Conservation (phyloP, 208 protist species). For the Crithidia sp. region DNA sequence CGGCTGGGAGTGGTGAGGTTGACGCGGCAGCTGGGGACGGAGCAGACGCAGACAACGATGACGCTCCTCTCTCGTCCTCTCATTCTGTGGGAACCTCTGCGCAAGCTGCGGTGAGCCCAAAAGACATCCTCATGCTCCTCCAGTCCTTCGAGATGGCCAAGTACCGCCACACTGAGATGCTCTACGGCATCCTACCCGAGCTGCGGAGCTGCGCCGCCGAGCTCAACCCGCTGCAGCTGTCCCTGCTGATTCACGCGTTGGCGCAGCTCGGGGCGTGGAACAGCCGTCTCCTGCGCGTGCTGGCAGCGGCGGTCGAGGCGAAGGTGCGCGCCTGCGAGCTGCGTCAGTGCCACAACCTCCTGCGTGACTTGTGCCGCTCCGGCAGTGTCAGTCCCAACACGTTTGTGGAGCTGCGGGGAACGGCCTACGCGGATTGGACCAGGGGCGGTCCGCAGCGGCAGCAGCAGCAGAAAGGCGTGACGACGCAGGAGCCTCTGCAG, state of each 20-base stretch:
- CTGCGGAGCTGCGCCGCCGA: slow-evolving; percentile 41
- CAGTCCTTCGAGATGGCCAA: slow-evolving; percentile 67
- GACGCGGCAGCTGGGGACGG: neutral
- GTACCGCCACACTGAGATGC: slow-evolving; percentile 45
- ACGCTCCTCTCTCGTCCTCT: no score
- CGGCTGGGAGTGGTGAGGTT: neutral
- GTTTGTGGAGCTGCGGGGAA: slow-evolving; percentile 35
- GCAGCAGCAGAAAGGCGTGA: slow-evolving; percentile 1
- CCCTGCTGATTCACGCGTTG: slow-evolving; percentile 68
- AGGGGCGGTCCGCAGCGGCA: slow-evolving; percentile 3
- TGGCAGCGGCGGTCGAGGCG: slow-evolving; percentile 38
- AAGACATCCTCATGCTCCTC: slow-evolving; percentile 82
- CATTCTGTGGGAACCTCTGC: no score
- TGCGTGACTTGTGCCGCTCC: slow-evolving; percentile 67
- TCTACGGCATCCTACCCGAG: slow-evolving; percentile 67
- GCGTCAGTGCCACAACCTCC: slow-evolving; percentile 65
- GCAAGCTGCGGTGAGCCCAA: slow-evolving; percentile 34
- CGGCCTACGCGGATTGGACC: slow-evolving; percentile 11
- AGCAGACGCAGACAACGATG: neutral
- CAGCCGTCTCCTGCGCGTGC: slow-evolving; percentile 55
- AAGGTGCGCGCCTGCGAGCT: slow-evolving; percentile 47
- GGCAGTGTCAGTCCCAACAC: slow-evolving; percentile 52
- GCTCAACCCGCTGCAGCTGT: slow-evolving; percentile 78
- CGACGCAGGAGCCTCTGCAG: slow-evolving; percentile 47
- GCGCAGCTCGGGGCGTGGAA: slow-evolving; percentile 77